Conservation (phyloP, 75 land plant genomes). For the Azolla pinnata region DNA sequence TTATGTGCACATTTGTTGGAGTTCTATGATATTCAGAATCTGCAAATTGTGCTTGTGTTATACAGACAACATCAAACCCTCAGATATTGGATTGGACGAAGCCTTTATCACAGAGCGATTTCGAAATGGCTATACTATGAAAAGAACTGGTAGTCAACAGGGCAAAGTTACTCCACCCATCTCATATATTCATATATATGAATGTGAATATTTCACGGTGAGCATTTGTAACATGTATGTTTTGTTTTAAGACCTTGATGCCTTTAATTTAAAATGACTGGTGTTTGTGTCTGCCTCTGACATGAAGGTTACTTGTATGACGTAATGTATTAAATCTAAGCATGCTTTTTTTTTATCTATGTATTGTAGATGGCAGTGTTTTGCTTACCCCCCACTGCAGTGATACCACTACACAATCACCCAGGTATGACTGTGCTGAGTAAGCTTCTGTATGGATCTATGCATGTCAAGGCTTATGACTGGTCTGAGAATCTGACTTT, state of each 20-base stretch:
- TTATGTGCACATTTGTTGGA: too few species aligned
- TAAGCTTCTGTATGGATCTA: slow-evolving; percentile 46
- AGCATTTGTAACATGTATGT: neutral
- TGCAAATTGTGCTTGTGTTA: neutral
- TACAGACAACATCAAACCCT: slow-evolving; percentile 40
- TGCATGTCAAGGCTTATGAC: slow-evolving; percentile 65
- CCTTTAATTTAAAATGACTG: neutral
- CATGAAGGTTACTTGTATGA: neutral
- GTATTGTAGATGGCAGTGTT: slow-evolving; percentile 45
- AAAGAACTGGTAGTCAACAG: neutral
- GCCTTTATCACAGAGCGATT: slow-evolving; percentile 22
- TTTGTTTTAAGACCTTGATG: neutral
- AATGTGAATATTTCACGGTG: slow-evolving; percentile 20
- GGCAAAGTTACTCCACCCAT: slow-evolving; percentile 1
- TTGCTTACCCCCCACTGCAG: slow-evolving; percentile 40
- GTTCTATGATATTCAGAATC: too few species aligned
- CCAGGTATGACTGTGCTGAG: slow-evolving; percentile 69
- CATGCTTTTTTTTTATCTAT: neutral
- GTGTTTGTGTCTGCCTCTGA: neutral
- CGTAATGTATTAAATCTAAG: neutral
- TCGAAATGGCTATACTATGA: slow-evolving; percentile 23
- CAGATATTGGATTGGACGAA: slow-evolving; percentile 39
- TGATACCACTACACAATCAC: slow-evolving; percentile 65
- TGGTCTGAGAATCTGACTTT: slow-evolving; percentile 53
- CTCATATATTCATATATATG: slow-evolving; percentile 9